Conservation (phyloP, 768 basidiomycete genomes). For the Pleurotus eryngii region DNA sequence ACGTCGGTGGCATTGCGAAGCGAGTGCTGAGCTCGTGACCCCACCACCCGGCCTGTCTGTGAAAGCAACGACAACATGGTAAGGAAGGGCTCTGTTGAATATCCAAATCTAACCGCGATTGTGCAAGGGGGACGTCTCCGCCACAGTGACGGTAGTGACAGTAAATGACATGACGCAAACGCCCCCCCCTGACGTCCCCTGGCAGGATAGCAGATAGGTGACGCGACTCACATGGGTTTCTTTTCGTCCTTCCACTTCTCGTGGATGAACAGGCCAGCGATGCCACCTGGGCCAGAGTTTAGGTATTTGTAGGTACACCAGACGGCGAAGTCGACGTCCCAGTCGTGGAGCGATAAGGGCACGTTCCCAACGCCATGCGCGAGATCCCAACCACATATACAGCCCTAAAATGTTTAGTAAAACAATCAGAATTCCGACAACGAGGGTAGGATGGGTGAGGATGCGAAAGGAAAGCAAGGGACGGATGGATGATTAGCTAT, state of each 20-base stretch:
- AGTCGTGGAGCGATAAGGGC: conserved; percentile 82
- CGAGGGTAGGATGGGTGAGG: no score
- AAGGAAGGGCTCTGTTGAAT: not conserved
- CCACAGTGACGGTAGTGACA: not conserved
- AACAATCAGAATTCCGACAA: no score
- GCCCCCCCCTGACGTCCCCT: no score
- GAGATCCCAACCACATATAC: conserved; percentile 93
- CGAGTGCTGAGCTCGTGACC: conserved; percentile 86
- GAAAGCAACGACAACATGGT: conserved; percentile 14
- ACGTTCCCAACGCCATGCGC: conserved; percentile 97
- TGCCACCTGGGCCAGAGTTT: conserved; percentile 95
- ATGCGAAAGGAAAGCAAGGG: conserved; percentile 8
- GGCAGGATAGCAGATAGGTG: not conserved
- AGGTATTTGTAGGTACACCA: conserved; percentile 99
- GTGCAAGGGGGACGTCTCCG: not conserved
- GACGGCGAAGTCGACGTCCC: conserved; percentile 95
- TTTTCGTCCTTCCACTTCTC: conserved; percentile 69
- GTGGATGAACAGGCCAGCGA: conserved; percentile 90
- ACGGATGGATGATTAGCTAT: conserved; percentile 8
- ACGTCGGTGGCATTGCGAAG: conserved; percentile 84
- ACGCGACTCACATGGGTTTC: conserved; percentile 55
- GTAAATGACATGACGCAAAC: not conserved
- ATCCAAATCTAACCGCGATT: no score
- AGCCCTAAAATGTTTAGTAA: conserved; percentile 54
- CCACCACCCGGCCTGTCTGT: conserved; percentile 96